phyloP scores from a whole-genome alignment of 163 green algal species.

The Chlamydomonas reinhardtii region DNA sequence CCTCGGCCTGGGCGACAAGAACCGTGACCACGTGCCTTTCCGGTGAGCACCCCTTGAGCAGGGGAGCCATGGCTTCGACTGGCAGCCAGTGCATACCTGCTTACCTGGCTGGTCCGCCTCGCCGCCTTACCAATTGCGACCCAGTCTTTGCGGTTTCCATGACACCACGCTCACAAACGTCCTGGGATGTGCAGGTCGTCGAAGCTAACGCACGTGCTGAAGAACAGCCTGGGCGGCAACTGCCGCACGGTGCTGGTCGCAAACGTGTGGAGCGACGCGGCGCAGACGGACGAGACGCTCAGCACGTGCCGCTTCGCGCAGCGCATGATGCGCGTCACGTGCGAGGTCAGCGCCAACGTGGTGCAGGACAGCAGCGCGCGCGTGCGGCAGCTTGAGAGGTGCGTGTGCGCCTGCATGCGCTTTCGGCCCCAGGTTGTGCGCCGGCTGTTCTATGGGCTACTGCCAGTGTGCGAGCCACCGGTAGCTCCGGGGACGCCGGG shows the following conservation, averaged over 20 bases:
- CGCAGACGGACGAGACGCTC: conserved; percentile 74
- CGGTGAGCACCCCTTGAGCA: not conserved
- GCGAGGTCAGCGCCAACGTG: conserved; percentile 76
- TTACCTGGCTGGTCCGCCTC: no score
- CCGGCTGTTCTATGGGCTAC: no score
- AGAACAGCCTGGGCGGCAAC: conserved; percentile 89
- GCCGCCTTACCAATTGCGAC: no score
- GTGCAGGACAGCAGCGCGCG: conserved; percentile 61
- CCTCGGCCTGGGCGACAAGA: conserved; percentile 63
- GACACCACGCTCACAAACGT: no score
- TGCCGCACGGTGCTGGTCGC: conserved; percentile 86
- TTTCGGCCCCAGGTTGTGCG: no score
- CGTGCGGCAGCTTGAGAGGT: conserved; percentile 64
- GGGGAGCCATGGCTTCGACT: no score
- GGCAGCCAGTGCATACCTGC: no score
- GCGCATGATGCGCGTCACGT: conserved; percentile 78
- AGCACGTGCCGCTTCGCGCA: conserved; percentile 78
- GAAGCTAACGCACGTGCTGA: conserved; percentile 83
- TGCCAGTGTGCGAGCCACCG: no score
- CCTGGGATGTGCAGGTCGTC: conserved; percentile 56
- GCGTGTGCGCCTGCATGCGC: no score
- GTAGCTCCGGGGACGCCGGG: no score
- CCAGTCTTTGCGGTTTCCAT: no score
- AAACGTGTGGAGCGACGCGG: conserved; percentile 76
- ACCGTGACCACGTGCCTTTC: conserved; percentile 75